Evolutionary conservation across 257 asterid genomes (phyloP), one percentile per base, ranked within the genome.

Genomic region (Sherardia arvensis): DNA sequence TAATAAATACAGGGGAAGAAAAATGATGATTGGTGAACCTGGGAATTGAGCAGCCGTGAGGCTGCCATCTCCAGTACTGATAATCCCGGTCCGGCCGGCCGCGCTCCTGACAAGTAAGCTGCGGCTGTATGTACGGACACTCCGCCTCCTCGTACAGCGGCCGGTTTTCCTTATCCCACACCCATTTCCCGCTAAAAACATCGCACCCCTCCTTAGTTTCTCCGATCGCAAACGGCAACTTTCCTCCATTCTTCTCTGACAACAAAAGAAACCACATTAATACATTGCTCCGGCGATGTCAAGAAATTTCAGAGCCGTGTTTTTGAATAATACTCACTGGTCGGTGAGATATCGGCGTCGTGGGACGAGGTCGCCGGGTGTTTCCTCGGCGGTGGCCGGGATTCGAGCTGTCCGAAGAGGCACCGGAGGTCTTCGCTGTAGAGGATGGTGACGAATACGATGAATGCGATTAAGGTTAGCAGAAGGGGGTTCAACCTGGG

Each of bases 81-180:
- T 93, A 87, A 23, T 79, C 95, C 59, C 69, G 90, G 5, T 93
- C 99, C 21, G 92, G 95, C 12, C 96, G 92, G 68, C 99, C 95
- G 43, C 79, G 94, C 38, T 81, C 87, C 65, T 76, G 96, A 58
- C 99, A 93, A 25, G 99, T 87, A 65, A 87, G 78, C 83, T 93
- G 99, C 14, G 97, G 99, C 71, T 82, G 97, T 17, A 93, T 87
- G 75, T 90, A 93, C 9, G 96, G 97, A 23, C 99, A 93, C 53
- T 93, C 97, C 29, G 65, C 66, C 49, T 93, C 99, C 69, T 90
- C 85, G 64, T 93, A 93, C 36, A 87, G 12, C 20, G 97, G 97
- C 66, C 86, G 74, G 28, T 47, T 70, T 72, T 54, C 61, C 63
- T 86, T 75, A 63, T 88, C 99, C 81, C 84, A 71, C 45, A 93